These are phyloP conservation scores for Stygiomarasmius scandens DNA, from an alignment of 1,284 basidiomycete genomes.

Conservation along the genomic window DNA sequence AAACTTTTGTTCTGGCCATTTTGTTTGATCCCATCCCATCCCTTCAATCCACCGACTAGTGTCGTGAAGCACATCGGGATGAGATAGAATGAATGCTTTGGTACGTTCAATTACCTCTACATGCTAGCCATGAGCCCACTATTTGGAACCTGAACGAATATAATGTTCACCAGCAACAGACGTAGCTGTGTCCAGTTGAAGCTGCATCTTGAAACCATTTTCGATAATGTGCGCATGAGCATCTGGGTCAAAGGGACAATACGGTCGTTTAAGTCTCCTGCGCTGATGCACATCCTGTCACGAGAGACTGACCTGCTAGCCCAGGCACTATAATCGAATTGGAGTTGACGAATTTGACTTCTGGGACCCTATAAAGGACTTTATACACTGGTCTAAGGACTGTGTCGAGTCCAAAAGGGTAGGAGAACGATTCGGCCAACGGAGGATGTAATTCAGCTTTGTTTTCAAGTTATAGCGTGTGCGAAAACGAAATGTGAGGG, in stretches of 20 bases:
- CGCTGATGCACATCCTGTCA: no score
- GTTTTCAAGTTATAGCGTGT: not conserved
- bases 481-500: not conserved
- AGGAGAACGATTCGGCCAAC: not conserved
- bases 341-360: slow-evolving; percentile 44
- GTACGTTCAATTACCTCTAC: slow-evolving; percentile 39
- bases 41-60: slow-evolving; percentile 77
- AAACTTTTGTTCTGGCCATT: slow-evolving; percentile 68
- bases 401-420: not conserved
- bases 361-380: slow-evolving; percentile 28
- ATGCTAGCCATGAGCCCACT: not conserved
- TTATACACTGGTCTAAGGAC: not conserved
- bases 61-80: slow-evolving; percentile 47
- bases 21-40: slow-evolving; percentile 93
- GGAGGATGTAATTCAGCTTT: not conserved
- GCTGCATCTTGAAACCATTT: slow-evolving; percentile 67
- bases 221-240: slow-evolving; percentile 17
- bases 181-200: slow-evolving; percentile 61
- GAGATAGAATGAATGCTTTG: slow-evolving; percentile 61
- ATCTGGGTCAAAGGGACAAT: no score
- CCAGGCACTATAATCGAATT: slow-evolving; percentile 68
- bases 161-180: slow-evolving; percentile 56
- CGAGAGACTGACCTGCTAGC: slow-evolving; percentile 68
- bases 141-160: not conserved
- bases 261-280: no score